Base-by-base conservation (phyloP, 2,329 filamentous ascomycete genomes). In the Venturia pyrina region DNA sequence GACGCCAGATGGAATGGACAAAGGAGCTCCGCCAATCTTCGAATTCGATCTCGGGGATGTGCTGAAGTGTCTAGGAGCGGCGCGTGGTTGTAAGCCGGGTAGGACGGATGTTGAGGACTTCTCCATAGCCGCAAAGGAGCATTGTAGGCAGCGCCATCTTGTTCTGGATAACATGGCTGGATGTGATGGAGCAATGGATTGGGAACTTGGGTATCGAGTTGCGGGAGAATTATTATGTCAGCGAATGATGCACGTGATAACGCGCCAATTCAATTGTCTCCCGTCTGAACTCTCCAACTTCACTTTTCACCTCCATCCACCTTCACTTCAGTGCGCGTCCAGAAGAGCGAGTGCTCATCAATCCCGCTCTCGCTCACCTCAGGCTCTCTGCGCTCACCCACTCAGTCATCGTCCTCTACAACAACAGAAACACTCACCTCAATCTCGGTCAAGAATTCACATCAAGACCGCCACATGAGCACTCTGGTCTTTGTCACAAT, bases 1-100 rank as follows among this genome's bases (percentile, higher is more conserved):
- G 66, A 99, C 95, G 32, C 73, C 75, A 21, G 75, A 73, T 8
- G 76, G 76, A 65, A 78, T 67, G n/a, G 75, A 76, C 61, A 78
- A 71, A 60, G 75, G 74, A 67, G 89, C 89, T 71, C 87, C 84
- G 71, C 95, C 95, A 68, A 99, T 89, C 82, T 97, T 95, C 10
- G 60, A 62, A 28, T 43, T 43, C 11, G 40, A 17, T 43, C 60
- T 44, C 13, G 60, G 37, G n/a, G 60, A 62, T 46, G 60, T 46
- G 24, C 37, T 62, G 43, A 62, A 62, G 5, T 24, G 37, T 44
- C 40, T 62, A 15, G n/a, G n/a, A n/a, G 37, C n/a, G 28, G 43
- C 60, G 60, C 60, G 60, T 62, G 60, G 37, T 46, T 44, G 60
- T 43, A 62, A 28, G 43, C 37, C 19, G 60, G 43, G 40, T 34